Evolutionary conservation across 352 stramenopile species (phyloP).

Genomic region (Phytophthora boehmeriae): DNA sequence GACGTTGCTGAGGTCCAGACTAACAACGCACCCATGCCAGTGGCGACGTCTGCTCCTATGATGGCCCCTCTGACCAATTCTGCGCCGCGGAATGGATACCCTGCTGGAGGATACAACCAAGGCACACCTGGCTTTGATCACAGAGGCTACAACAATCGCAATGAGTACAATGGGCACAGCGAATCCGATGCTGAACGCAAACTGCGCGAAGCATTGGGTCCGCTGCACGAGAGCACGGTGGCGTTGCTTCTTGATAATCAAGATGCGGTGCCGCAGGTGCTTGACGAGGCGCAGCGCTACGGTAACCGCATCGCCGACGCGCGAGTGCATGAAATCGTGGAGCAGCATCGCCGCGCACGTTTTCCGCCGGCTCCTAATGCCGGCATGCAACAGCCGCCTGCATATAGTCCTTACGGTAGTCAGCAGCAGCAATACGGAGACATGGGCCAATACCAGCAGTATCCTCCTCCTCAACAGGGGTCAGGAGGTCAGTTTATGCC

Average conservation of each 20-base stretch:
- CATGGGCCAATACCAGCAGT: constrained; percentile 41
- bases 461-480: constrained; percentile 38
- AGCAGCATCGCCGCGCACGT: constrained; percentile 56
- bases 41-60: constrained; percentile 20
- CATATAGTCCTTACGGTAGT: constrained; percentile 54
- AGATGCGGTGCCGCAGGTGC: constrained; percentile 75
- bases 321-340: constrained; percentile 81
- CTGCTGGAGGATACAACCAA: constrained; percentile 28
- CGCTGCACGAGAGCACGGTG: constrained; percentile 77
- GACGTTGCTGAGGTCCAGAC: constrained; percentile 54
- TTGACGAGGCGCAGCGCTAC: constrained; percentile 81
- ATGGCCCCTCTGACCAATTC: constrained; percentile 24
- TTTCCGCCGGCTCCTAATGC: constrained; percentile 35
- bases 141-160: constrained; percentile 27
- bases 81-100: constrained; percentile 26
- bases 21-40: constrained; percentile 15
- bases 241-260: constrained; percentile 75
- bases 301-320: constrained; percentile 77
- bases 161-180: constrained; percentile 33
- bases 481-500: constrained; percentile 29
- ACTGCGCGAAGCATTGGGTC: constrained; percentile 67
- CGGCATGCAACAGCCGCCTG: constrained; percentile 29
- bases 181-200: constrained; percentile 67
- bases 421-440: constrained; percentile 41
- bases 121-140: constrained; percentile 23